Base-by-base conservation (phyloP, 2,329 filamentous ascomycete species). In the Aspergillus eucalypticola region DNA sequence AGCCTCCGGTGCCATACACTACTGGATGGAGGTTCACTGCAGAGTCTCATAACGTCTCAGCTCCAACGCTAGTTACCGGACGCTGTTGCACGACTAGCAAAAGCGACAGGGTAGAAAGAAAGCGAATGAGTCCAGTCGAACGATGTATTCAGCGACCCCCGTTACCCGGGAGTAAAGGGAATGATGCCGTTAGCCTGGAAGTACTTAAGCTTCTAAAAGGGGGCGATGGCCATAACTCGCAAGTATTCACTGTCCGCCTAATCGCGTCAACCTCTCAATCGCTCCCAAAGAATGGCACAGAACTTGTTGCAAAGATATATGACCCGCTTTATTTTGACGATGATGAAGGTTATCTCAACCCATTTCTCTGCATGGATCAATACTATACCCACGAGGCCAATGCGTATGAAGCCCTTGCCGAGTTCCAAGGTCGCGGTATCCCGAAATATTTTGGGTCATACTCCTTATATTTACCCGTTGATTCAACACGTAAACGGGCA, bases 361-460 rank as follows among this genome's bases (percentile, higher is more conserved):
- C 64, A n/a, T 70, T 70, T 38, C 53, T 59, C 29, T 67, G 61
- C 54, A 59, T 67, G 48, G 64, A 70, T 55, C 53, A 64, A n/a
- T 54, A 67, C 57, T 70, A 69, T 58, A 69, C 67, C 8, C 63
- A 69, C 32, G 67, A 71, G 48, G 63, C 53, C 6, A 54, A 60
- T 54, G 58, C 61, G 25, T 70, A 69, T 54, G 54, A 11, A 7
- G 21, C 6, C 13, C 63, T 69, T 38, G 13, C n/a, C 38, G 58
- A 67, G 3, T 29, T 70, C 23, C 65, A 72, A 49, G 64, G 67
- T 1, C 17, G n/a, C 15, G 25, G 35, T 3, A 67, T 70, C 25
- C 67, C 67, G 3, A 63, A 17, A 42, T 71, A 59, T 55, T 67
- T 66, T 54, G 66, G 67, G 1, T 71, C 66, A n/a, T 71, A 67